Conservation (phyloP, 2,329 filamentous ascomycete genomes). For the Epichloe coenophiala region DNA sequence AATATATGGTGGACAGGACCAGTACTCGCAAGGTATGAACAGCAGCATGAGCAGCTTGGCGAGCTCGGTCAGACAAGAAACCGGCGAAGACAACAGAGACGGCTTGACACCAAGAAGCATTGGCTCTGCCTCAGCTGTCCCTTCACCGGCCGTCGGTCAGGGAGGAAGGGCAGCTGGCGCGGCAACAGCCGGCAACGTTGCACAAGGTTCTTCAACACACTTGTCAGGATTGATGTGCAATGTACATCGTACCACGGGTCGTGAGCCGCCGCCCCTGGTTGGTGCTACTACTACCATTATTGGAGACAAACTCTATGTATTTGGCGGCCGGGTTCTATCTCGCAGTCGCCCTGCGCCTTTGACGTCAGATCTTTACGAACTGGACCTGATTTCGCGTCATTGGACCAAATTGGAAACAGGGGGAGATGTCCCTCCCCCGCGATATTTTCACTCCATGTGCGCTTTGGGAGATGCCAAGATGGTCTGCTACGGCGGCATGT, state of each 20-base stretch:
- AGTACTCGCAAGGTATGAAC: slow-evolving; percentile 24
- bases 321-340: slow-evolving; percentile 81
- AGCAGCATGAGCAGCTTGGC: slow-evolving; percentile 34
- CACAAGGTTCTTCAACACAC: slow-evolving; percentile 39
- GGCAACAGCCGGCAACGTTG: slow-evolving; percentile 25
- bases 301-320: slow-evolving; percentile 93
- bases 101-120: slow-evolving; percentile 37
- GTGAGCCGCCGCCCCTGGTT: slow-evolving; percentile 80
- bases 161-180: slow-evolving; percentile 8
- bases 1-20: slow-evolving; percentile 21
- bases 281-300: slow-evolving; percentile 91
- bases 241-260: slow-evolving; percentile 74
- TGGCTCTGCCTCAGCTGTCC: slow-evolving; percentile 40
- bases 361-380: slow-evolving; percentile 82
- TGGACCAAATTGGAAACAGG: slow-evolving; percentile 81
- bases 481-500: slow-evolving; percentile 98
- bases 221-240: slow-evolving; percentile 57
- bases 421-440: slow-evolving; percentile 81
- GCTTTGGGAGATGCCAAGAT: slow-evolving; percentile 87
- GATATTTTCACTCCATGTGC: slow-evolving; percentile 97
- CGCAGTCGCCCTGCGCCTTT: slow-evolving; percentile 65
- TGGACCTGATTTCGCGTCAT: slow-evolving; percentile 80
- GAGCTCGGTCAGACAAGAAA: slow-evolving; percentile 28
- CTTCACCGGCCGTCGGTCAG: slow-evolving; percentile 38
- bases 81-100: slow-evolving; percentile 30